Base-by-base conservation (phyloP, 148 eudicot genomes). In the Chenopodium berlandieri region DNA sequence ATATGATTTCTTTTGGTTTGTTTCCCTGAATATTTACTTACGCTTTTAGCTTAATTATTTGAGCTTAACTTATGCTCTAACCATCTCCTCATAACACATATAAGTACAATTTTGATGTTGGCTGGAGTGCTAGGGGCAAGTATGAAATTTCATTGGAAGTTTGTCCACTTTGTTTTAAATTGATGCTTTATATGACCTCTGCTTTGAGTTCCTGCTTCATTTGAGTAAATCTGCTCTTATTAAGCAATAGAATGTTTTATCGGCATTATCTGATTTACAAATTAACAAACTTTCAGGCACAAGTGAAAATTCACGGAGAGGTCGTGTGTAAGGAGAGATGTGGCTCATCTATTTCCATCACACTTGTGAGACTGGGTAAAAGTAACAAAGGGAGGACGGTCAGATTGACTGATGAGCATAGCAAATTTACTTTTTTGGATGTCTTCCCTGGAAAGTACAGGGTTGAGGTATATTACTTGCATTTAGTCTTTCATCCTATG, bases 381-480 rank as follows among this genome's bases (percentile, higher is more conserved):
- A 85, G 87, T 79, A 87, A 88, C 85, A 88, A 83, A 79, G 91
- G 86, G 83, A 87, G 69, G 52, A 86, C 88, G 54, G 73, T 88
- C 83, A 82, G 84, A 78, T 87, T 95, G 90, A 86, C 89, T 68
- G 91, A 91, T 83, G 92, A 87, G 80, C 85, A 84, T 82, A 81
- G 78, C 80, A 88, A 90, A 11, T 95, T 95, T 79, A 48, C 85
- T 46, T 95, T 95, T 85, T 80, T 90, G 30, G 85, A 92, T 80
- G 90, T 95, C 74, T 92, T 95, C 75, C 98, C 98, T 48, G 98
- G 98, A 65, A 95, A 92, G 84, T 92, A 95, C 86, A 91, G 88
- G 81, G 82, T 95, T 85, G 93, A 95, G 97, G 98, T 95, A 91
- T 44, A 73, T 47, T 76, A 68, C 47, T 66, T 77, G 50, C 25